Percentiles rank a stretch among this genome's conserved stretches.
phyloP scores from a whole-genome alignment of 228 moss, liverwort and hornwort species.

The Sphagnum fallax region DNA sequence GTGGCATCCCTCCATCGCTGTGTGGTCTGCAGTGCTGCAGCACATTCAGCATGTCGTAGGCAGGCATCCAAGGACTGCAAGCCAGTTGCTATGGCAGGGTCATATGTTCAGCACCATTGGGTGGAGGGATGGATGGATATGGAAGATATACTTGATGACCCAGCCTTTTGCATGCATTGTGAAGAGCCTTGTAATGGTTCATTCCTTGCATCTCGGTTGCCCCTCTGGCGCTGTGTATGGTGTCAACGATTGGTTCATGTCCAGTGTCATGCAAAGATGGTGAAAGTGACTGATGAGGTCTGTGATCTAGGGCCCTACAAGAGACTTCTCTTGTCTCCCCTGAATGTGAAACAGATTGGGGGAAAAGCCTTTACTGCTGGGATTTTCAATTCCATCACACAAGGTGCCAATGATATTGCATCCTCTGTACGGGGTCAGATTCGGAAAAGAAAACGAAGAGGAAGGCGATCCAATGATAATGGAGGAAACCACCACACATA shows the following conservation, averaged over 20 bases:
- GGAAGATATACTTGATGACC: conserved; percentile 52
- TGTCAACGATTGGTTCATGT: conserved; percentile 54
- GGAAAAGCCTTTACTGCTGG: conserved; percentile 10
- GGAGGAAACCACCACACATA: background rate
- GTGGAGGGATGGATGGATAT: conserved; percentile 59
- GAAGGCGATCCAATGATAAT: conserved; percentile 9
- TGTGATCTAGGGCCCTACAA: conserved; percentile 43
- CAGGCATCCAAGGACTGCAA: conserved; percentile 41
- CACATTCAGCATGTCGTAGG: conserved; percentile 32
- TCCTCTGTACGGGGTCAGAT: conserved; percentile 24
- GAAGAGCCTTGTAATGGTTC: conserved; percentile 47
- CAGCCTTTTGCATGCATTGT: conserved; percentile 45
- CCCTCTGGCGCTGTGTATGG: conserved; percentile 55
- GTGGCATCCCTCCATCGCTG: conserved; percentile 40
- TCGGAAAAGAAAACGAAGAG: conserved; percentile 22
- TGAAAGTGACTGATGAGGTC: conserved; percentile 18
- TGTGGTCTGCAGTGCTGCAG: conserved; percentile 37
- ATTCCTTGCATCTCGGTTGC: conserved; percentile 32
- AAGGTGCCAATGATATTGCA: conserved; percentile 38
- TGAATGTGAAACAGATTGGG: conserved; percentile 28
- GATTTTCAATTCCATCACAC: conserved; percentile 23
- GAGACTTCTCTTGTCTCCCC: conserved; percentile 32
- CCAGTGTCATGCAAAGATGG: conserved; percentile 38
- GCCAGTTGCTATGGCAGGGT: conserved; percentile 25
- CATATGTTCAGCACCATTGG: conserved; percentile 40